Base-by-base conservation (phyloP, 2,329 filamentous ascomycete species). In the Cladosporium sp. region DNA sequence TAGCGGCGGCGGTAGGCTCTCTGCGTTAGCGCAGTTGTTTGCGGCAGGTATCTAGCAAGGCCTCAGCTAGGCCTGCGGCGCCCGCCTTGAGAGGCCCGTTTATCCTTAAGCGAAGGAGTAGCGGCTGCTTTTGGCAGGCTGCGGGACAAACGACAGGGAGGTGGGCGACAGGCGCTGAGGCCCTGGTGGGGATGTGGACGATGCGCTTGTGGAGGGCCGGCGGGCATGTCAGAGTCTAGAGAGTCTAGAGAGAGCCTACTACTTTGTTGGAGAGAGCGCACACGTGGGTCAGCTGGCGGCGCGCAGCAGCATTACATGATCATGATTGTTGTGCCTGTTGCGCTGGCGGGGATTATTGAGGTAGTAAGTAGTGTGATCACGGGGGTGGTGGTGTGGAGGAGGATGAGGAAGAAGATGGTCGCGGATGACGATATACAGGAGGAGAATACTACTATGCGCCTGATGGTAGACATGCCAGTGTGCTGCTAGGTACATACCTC, bases 101-200 rank as follows among this genome's bases (percentile, higher is more conserved):
- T 63, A 63, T 63, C 60, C 60, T 63, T 63, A 63, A 63, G 60
- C 60, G 60, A 63, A 63, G 60, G 60, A 54, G 60, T 46, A 54
- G 49, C 60, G 60, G 60, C 60, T 63, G 60, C 48, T 63, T 43
- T 63, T 32, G 34, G 49, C 49, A 63, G 60, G 46, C 46, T 32
- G 60, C 60, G 60, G 60, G 60, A 56, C 56, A 54, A 46, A 18
- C 32, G 60, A 56, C 60, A 54, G 49, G 60, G 60, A 51, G 58
- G 49, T 46, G 49, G 48, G 60, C 48, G 60, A 56, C 21, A 28
- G 48, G 60, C 48, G 58, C 32, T 54, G 34, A 43, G 48, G 60
- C 48, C 36, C 32, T 63, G 49, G 60, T 63, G 60, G 60, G 49
- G 60, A 63, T 28, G 51, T 14, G 51, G 23, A 28, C 51, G 51